Conservation (phyloP, 345 rosid species). For the Hibiscus trionum region DNA sequence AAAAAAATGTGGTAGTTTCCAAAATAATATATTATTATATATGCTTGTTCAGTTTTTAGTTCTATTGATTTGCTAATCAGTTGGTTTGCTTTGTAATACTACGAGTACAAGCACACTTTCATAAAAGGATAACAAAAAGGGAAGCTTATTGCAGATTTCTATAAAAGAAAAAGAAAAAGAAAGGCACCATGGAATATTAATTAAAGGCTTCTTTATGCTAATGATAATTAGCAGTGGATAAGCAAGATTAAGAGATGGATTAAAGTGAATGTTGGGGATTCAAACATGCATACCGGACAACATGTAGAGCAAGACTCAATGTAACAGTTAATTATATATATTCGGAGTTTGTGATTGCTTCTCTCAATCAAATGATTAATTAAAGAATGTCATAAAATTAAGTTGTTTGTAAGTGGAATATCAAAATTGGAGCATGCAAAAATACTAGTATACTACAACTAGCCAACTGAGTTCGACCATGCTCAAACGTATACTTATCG, state of each 20-base stretch:
- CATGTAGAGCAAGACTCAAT: not conserved
- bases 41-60: not conserved
- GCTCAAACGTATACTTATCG: too few species aligned
- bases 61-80: not conserved
- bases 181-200: not conserved
- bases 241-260: not conserved
- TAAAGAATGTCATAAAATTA: too few species aligned
- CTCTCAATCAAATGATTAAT: too few species aligned
- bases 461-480: not conserved
- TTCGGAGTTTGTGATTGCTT: too few species aligned
- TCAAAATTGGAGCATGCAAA: too few species aligned
- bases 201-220: not conserved
- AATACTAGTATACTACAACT: too few species aligned
- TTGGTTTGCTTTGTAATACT: not conserved
- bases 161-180: not conserved
- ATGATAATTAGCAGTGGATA: not conserved
- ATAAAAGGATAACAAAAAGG: not conserved
- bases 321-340: not conserved
- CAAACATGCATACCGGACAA: not conserved
- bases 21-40: not conserved
- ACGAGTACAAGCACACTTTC: not conserved
- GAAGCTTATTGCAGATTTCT: not conserved
- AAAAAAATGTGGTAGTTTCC: not conserved
- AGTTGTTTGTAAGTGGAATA: too few species aligned
- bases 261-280: not conserved